Evolutionary conservation across 176 grass and related monocot genomes (phyloP).

Genomic region (Elaeis guineensis): DNA sequence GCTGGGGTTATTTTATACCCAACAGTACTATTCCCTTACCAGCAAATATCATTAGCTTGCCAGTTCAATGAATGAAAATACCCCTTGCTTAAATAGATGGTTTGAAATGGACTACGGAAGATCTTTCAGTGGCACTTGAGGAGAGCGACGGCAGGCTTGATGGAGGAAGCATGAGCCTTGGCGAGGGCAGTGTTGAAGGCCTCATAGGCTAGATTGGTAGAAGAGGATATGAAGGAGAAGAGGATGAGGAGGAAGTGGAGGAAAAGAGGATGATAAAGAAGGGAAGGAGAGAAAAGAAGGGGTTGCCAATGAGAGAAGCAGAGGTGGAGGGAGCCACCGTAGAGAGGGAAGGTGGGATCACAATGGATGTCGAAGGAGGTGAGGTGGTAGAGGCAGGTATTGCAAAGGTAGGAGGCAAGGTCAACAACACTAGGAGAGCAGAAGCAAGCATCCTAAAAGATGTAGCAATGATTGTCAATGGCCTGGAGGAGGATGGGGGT

Average conservation of each 20-base stretch:
- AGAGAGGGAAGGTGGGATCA: background rate
- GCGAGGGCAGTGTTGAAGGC: conserved; percentile 14
- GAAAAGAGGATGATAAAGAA: conserved; percentile 4
- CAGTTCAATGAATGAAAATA: too few species aligned
- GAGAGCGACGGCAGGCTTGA: background rate
- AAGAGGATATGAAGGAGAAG: too few species aligned
- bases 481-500: too few species aligned
- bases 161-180: conserved; percentile 5
- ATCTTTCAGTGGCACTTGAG: too few species aligned
- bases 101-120: too few species aligned
- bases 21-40: too few species aligned
- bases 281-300: conserved; percentile 15
- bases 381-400: background rate
- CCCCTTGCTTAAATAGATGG: too few species aligned
- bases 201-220: conserved; percentile 5
- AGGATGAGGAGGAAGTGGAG: conserved; percentile 7
- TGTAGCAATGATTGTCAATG: too few species aligned
- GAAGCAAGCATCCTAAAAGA: background rate
- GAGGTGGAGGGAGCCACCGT: background rate
- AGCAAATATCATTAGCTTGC: too few species aligned
- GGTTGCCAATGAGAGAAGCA: conserved; percentile 20
- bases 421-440: background rate
- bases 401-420: conserved; percentile 1
- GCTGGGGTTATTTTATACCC: too few species aligned
- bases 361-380: background rate